Base-by-base conservation (phyloP, 106 monocot species). In the Dactylorhiza incarnata region DNA sequence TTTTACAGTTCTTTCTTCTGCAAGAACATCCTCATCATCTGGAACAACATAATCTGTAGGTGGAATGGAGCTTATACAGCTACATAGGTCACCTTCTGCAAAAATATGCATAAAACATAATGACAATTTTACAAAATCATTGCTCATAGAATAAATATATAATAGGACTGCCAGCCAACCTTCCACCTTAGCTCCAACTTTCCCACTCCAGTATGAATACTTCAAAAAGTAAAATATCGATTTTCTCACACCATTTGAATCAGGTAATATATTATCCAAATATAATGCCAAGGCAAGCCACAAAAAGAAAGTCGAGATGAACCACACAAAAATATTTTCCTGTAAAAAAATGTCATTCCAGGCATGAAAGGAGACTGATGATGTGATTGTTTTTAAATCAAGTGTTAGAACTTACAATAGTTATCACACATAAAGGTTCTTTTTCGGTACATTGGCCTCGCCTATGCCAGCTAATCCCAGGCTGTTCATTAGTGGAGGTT, bases 211-310 rank as follows among this genome's bases (percentile, higher is more conserved):
- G 78, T 92, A 95, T 44, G 86, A 89, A 76, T 84, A 88, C 62
- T 78, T 86, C 69, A 92, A 46, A 82, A 95, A 95, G 66, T 95
- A 95, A 73, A 90, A 82, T 0, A 83, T 7, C 44, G 95, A 79
- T 83, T 95, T 95, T 29, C 95, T 89, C 63, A 95, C 90, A 70
- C 95, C 95, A 78, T 80, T 86, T 63, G 84, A 51, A 75, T 95
- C 88, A 45, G 92, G 89, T 72, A 95, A 49, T 65, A 95, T 86
- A 70, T 95, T 95, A 75, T 95, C 92, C 20, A 92, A 84, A 79
- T 95, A 95, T 74, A 95, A 88, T 45, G 95, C 95, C 84, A 95
- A 78, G 48, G 88, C 44, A 48, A 95, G 76, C 95, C 95, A 95
- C 44, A 95, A 49, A 76, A 92, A 85, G 62, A 95, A 95, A 71